Conservation (phyloP, 306 rosid species). For the Oxytropis ochrocephala region DNA sequence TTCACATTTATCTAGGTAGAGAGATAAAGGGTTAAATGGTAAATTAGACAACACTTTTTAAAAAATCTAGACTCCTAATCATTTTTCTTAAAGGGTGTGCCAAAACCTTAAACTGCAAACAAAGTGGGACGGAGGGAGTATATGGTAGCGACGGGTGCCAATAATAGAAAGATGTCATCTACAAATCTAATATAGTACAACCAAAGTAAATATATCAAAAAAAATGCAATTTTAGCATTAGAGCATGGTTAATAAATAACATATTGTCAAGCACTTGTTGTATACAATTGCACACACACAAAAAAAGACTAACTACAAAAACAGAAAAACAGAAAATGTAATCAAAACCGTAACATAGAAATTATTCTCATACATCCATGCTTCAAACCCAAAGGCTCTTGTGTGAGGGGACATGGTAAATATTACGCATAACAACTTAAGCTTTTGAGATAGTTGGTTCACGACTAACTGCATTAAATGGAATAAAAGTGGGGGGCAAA, state of each 20-base stretch:
- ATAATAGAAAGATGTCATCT: conserved; percentile 9
- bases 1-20: no score
- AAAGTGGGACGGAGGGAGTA: no score
- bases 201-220: not conserved
- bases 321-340: not conserved
- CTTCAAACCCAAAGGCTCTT: not conserved
- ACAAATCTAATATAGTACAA: not conserved
- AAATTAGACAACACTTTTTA: no score
- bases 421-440: not conserved
- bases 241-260: conserved; percentile 1
- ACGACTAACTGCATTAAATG: conserved; percentile 8
- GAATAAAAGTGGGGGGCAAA: not conserved
- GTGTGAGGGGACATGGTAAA: not conserved
- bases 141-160: no score
- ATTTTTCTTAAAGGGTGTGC: no score
- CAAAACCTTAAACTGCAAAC: no score
- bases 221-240: not conserved
- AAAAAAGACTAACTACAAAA: not conserved
- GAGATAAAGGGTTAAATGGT: no score
- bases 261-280: not conserved
- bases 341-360: not conserved
- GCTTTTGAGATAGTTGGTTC: not conserved
- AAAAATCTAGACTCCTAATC: no score
- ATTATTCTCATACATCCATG: not conserved
- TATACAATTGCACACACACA: no score